Evolutionary conservation across 305 asterid genomes (phyloP).

Genomic region (Fraxinus sp.): DNA sequence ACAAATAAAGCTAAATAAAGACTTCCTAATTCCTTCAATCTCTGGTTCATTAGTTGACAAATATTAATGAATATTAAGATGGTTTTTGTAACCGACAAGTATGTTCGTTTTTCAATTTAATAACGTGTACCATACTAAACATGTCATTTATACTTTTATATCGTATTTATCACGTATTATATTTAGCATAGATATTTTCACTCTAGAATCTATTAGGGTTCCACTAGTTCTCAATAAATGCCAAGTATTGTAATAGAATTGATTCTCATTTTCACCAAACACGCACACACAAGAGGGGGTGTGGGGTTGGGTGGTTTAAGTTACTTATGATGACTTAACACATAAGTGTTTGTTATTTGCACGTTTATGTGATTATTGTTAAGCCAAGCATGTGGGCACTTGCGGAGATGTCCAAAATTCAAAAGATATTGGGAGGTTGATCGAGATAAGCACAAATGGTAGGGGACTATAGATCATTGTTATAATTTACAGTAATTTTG

Average conservation of each 20-base stretch:
- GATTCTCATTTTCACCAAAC: background rate
- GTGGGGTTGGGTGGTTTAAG: background rate
- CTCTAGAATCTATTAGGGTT: slow-evolving; percentile 21
- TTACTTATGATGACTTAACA: slow-evolving; percentile 3
- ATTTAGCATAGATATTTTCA: slow-evolving; percentile 14
- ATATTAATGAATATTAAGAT: background rate
- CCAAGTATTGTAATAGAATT: background rate
- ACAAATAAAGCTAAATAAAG: slow-evolving; percentile 1
- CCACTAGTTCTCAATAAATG: slow-evolving; percentile 15
- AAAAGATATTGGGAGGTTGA: slow-evolving; percentile 25
- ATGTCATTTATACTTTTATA: background rate
- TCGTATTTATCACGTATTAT: background rate
- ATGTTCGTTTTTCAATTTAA: slow-evolving; percentile 9
- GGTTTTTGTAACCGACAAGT: slow-evolving; percentile 32
- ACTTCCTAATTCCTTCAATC: background rate
- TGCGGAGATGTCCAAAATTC: slow-evolving; percentile 48
- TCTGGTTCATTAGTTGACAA: slow-evolving; percentile 38
- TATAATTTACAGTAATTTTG: background rate
- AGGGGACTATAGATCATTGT: slow-evolving; percentile 34
- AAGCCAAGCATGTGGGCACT: slow-evolving; percentile 43
- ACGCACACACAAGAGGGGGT: background rate
- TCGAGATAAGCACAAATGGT: slow-evolving; percentile 35
- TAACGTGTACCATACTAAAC: background rate
- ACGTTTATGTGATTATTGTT: slow-evolving; percentile 43
- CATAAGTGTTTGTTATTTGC: slow-evolving; percentile 45